Evolutionary conservation across 2,329 filamentous ascomycete genomes (phyloP), one percentile per base, ranked within the genome.

Genomic region (Davidsoniella australis): DNA sequence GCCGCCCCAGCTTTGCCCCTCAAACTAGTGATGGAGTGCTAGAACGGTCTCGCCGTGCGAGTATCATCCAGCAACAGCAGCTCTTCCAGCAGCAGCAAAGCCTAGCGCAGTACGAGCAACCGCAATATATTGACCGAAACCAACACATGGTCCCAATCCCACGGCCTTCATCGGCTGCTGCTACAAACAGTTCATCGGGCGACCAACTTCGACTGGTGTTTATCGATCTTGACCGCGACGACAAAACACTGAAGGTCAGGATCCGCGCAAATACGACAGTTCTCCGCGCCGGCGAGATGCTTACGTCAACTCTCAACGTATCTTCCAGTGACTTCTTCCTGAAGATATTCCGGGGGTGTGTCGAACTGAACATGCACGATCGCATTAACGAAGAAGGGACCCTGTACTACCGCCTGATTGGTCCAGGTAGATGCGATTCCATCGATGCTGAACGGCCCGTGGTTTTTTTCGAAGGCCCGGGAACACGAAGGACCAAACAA

Each of bases 151-250:
- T 45, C n/a, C 7, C 9, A 9, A 49, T 50, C n/a, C 39, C 43
- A 10, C 42, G 51, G 12, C 51, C 51, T 14, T 24, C 26, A 9
- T 53, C 51, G 8, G 51, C 51, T 4, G 51, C 51, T 14, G 51
- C 51, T 10, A 53, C 51, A 2, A 49, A 49, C 16, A 53, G 51
- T 37, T 53, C 51, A 4, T 36, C 48, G 20, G 44, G 51, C 26
- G 51, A 53, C 12, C n/a, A 17, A 5, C 43, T 49, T 20, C 16
- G 39, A 6, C 18, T 50, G n/a, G 47, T 18, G 16, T 42, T 53
- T 16, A 37, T 36, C 9, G 47, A 53, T 20, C 43, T 53, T 17
- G 51, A 53, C 16, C 38, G 44, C 8, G 29, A 47, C 6, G n/a
- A 26, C 5, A 33, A 40, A 24, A 53, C 51, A 9, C 26, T 53